A percentile compares a stretch with the other conserved stretches of the same genome.
These are phyloP conservation scores for Salvia splendens DNA, from an alignment of 257 asterid genomes.

Conservation along the genomic window DNA sequence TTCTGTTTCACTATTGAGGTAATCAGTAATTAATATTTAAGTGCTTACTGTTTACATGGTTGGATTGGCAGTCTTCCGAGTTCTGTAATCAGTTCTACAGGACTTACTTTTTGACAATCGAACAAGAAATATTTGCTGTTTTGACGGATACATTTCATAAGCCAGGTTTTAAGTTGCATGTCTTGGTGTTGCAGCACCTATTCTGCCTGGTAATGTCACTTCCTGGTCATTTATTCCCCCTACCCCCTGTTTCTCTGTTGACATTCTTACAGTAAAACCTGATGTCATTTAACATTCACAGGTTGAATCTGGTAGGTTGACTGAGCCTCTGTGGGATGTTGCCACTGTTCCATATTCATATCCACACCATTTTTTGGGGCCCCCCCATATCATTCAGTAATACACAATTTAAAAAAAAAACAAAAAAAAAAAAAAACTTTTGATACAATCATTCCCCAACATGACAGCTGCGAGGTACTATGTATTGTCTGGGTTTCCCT, in stretches of 20 bases:
- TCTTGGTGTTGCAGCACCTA: conserved; percentile 81
- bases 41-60: conserved; percentile 30
- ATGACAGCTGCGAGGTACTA: conserved; percentile 86
- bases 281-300: conserved; percentile 35
- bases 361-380: no score
- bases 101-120: conserved; percentile 78
- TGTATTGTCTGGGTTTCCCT: no score
- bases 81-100: conserved; percentile 85
- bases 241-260: background rate
- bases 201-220: conserved; percentile 70
- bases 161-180: conserved; percentile 97
- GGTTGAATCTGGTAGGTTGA: conserved; percentile 74
- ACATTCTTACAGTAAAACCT: conserved; percentile 17
- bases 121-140: conserved; percentile 95
- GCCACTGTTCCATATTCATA: conserved; percentile 68
- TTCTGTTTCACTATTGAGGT: background rate
- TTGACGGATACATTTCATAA: conserved; percentile 92
- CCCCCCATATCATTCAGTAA: conserved; percentile 78
- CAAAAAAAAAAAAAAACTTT: no score
- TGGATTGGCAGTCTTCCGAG: conserved; percentile 67
- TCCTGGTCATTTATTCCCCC: background rate
- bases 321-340: conserved; percentile 91
- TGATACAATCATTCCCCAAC: conserved; percentile 93
- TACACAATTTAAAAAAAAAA: no score
- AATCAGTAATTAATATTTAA: background rate